Percentiles rank a stretch among this genome's conserved stretches.
These are phyloP conservation scores for Capsicum baccatum DNA, from an alignment of 257 asterid species.

Conservation along the genomic window DNA sequence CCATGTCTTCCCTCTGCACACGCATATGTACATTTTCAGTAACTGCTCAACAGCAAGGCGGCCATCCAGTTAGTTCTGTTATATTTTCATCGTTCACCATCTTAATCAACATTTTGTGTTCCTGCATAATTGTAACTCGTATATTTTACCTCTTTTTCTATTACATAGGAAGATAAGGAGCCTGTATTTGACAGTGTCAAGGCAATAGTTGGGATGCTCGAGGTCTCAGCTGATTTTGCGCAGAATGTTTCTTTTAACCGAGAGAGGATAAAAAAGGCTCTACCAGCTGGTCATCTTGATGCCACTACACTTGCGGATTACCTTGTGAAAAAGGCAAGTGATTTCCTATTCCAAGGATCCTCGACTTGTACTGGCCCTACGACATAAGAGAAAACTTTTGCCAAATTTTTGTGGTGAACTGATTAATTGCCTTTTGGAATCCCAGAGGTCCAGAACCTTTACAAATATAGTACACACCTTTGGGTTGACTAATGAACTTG, in stretches of 20 bases:
- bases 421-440: neutral
- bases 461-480: neutral
- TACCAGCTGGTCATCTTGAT: conserved; percentile 98
- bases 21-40: neutral
- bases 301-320: conserved; percentile 98
- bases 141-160: neutral
- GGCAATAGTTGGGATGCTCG: conserved; percentile 92
- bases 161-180: conserved; percentile 89
- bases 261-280: conserved; percentile 69
- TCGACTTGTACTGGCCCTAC: neutral
- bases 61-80: neutral
- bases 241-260: conserved; percentile 73
- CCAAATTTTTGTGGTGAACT: neutral
- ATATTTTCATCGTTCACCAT: neutral
- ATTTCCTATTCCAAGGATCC: neutral
- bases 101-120: neutral
- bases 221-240: conserved; percentile 95
- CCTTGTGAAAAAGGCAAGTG: conserved; percentile 88
- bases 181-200: conserved; percentile 95
- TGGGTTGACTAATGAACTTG: neutral
- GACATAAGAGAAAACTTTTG: neutral
- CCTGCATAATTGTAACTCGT: neutral
- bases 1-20: neutral
- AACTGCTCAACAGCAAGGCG: neutral
- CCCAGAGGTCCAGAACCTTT: neutral